Percentiles rank a stretch among this genome's conserved stretches.
phyloP scores from a whole-genome alignment of 192 early-diverging fungal species.

The Linnemannia schmuckeri region DNA sequence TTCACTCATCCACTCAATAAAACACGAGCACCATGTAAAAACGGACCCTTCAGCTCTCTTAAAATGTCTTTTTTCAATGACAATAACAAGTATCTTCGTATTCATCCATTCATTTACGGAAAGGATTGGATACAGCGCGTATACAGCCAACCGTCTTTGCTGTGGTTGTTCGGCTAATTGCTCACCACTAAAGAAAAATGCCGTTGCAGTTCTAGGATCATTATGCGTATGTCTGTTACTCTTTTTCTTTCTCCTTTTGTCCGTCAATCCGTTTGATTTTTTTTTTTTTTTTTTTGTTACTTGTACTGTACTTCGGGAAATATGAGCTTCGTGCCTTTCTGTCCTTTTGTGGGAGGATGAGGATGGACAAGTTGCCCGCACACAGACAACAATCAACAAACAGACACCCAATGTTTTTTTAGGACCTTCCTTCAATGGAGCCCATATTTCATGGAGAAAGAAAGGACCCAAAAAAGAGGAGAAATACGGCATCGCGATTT shows the following conservation, averaged over 20 bases:
- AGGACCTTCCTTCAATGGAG: neutral
- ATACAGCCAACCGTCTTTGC: neutral
- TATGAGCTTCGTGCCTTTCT: neutral
- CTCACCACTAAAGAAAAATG: neutral
- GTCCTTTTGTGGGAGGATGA: neutral
- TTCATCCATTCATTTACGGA: neutral
- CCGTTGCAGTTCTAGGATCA: neutral
- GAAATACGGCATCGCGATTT: neutral
- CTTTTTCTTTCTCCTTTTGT: neutral
- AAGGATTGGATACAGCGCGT: neutral
- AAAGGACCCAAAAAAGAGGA: neutral
- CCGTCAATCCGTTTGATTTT: neutral
- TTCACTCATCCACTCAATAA: too few relatives aligned
- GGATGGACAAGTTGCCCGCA: slow-evolving; percentile 13
- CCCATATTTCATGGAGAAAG: neutral
- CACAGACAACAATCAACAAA: neutral
- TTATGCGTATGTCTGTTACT: neutral
- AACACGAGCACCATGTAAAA: too few relatives aligned
- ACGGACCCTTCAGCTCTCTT: too few relatives aligned
- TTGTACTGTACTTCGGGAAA: neutral
- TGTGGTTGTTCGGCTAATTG: neutral
- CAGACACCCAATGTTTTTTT: neutral
- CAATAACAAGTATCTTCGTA: too few relatives aligned
- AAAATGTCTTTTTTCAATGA: too few relatives aligned
- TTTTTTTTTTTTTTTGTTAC: neutral